phyloP scores from a whole-genome alignment of 2,329 filamentous ascomycete genomes.

The Diaporthe eres region DNA sequence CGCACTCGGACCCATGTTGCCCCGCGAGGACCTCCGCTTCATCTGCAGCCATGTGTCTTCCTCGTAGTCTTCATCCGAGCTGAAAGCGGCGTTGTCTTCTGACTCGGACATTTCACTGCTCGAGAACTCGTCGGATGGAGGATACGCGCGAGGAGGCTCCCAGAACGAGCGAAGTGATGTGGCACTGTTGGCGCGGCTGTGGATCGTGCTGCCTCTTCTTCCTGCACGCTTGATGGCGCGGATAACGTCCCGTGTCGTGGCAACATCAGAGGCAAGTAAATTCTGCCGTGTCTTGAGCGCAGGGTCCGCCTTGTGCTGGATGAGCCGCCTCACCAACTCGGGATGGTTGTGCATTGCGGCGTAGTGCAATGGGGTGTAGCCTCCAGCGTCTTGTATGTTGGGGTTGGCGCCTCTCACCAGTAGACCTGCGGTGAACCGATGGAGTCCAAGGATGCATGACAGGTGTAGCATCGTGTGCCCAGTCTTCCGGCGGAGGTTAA shows the following conservation, averaged over 20 bases:
- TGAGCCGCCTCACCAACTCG: constrained; percentile 82
- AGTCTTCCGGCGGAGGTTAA: constrained; percentile 74
- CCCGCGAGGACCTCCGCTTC: constrained; percentile 49
- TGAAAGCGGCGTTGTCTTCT: constrained; percentile 56
- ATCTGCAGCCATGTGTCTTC: constrained; percentile 58
- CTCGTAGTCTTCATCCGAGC: constrained; percentile 59
- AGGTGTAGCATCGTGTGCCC: constrained; percentile 88
- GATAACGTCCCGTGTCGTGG: constrained; percentile 74
- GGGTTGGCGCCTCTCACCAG: constrained; percentile 84
- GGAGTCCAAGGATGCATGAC: constrained; percentile 81
- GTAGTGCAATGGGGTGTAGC: constrained; percentile 86
- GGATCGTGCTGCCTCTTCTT: constrained; percentile 72
- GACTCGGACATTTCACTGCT: constrained; percentile 61
- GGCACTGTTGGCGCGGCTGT: constrained; percentile 75
- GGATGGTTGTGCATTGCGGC: constrained; percentile 82
- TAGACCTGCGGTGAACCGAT: constrained; percentile 82
- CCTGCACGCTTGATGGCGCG: constrained; percentile 74
- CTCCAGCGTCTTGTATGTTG: constrained; percentile 81
- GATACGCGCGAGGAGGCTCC: constrained; percentile 64
- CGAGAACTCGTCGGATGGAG: constrained; percentile 60
- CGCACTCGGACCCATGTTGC: constrained; percentile 43
- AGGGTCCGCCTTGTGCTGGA: constrained; percentile 80
- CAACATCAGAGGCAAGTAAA: constrained; percentile 79
- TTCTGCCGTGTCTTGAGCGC: constrained; percentile 78
- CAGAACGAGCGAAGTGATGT: constrained; percentile 77